These are phyloP conservation scores for Escallonia herrerae DNA, from an alignment of 129 eudicot genomes.

Conservation along the genomic window DNA sequence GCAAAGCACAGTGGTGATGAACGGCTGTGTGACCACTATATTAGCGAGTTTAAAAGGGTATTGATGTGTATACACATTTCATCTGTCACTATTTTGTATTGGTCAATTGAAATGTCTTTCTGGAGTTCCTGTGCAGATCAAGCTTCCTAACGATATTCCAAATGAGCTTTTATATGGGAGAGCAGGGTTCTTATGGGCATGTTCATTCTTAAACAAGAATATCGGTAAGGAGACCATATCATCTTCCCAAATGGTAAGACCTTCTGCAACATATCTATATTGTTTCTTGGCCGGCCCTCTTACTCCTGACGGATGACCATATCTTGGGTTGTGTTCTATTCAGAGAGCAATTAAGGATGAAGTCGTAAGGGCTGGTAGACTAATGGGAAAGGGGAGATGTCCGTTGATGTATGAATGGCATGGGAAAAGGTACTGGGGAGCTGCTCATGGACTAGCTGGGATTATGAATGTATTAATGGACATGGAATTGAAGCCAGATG, in stretches of 20 bases:
- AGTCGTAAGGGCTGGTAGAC: slow-evolving; percentile 56
- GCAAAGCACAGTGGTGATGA: slow-evolving; percentile 53
- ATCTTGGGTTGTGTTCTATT: neutral
- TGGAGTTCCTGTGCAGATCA: slow-evolving; percentile 32
- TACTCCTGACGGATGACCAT: neutral
- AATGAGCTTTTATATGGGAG: slow-evolving; percentile 65
- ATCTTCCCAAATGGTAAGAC: slow-evolving; percentile 44
- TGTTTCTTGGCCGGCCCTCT: neutral
- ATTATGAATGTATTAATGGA: slow-evolving; percentile 76
- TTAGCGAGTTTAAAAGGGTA: slow-evolving; percentile 59
- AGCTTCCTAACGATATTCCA: slow-evolving; percentile 54
- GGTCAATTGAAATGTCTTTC: neutral
- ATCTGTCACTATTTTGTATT: neutral
- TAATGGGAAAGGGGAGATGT: slow-evolving; percentile 38
- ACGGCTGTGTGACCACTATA: slow-evolving; percentile 35
- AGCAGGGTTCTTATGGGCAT: slow-evolving; percentile 85
- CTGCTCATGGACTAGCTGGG: slow-evolving; percentile 91
- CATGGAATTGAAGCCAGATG: slow-evolving; percentile 49
- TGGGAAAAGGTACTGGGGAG: slow-evolving; percentile 88
- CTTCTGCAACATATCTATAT: neutral
- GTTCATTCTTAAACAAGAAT: slow-evolving; percentile 64
- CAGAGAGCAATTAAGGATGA: slow-evolving; percentile 52
- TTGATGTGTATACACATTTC: neutral
- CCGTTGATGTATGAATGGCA: slow-evolving; percentile 90
- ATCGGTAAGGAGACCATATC: slow-evolving; percentile 60